phyloP scores from a whole-genome alignment of 78 protist species.

The Polysphondylium violaceum region DNA sequence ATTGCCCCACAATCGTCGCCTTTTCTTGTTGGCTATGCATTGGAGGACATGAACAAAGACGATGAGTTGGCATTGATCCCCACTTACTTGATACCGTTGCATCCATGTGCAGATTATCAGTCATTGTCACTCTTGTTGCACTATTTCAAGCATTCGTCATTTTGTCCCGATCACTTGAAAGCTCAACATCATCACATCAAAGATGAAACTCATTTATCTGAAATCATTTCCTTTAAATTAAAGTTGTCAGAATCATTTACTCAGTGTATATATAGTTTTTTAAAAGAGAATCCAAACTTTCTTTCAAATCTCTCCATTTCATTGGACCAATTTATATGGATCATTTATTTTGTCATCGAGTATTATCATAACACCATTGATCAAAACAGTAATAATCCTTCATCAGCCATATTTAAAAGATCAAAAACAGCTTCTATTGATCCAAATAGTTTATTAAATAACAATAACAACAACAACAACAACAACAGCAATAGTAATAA shows the following conservation, averaged over 20 bases:
- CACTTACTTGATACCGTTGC: constrained; percentile 31
- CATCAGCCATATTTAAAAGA: not conserved
- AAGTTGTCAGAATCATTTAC: not conserved
- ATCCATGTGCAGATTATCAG: constrained; percentile 31
- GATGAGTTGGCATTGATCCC: constrained; percentile 66
- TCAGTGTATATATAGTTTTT: not conserved
- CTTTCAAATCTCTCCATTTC: not conserved
- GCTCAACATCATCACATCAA: not conserved
- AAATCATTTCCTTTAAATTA: not conserved
- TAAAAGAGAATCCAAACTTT: not conserved
- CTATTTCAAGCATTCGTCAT: constrained; percentile 13
- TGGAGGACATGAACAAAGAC: constrained; percentile 51
- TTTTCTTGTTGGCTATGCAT: constrained; percentile 64
- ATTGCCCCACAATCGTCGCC: constrained; percentile 52
- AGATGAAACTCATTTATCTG: not conserved
- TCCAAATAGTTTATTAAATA: not conserved
- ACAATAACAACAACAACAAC: not conserved
- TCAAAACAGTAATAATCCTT: not conserved
- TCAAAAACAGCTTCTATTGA: not conserved
- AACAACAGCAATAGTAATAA: not conserved
- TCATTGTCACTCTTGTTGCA: constrained; percentile 14
- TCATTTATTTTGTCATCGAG: constrained; percentile 16
- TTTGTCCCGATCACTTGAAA: not conserved
- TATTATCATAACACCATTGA: constrained; percentile 21
- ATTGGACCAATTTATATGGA: constrained; percentile 49